Evolutionary conservation across 2,329 filamentous ascomycete species (phyloP), one percentile per base, ranked within the genome.

Genomic region (Colletotrichum nymphaeae): DNA sequence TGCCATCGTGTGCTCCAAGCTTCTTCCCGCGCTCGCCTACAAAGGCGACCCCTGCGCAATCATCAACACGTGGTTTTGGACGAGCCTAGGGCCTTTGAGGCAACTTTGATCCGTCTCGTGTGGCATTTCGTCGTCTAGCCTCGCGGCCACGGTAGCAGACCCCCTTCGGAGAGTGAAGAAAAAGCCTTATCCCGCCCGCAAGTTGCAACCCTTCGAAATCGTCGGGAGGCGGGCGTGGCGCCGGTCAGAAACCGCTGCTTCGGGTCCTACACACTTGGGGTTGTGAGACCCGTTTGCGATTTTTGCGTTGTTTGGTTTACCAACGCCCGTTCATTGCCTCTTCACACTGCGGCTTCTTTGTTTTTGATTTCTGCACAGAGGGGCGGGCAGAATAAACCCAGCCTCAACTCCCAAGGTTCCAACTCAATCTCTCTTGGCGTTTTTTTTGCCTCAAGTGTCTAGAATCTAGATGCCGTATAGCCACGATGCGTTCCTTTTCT

Each of bases 171-270:
- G 63, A 11, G 42, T 19, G 19, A 49, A 49, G n/a, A 19, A 42
- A 42, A 49, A n/a, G 7, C 42, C 19, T 19, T 22, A 11, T n/a
- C 42, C 42, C 42, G 42, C 42, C 42, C 42, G 42, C 19, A 42
- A 42, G 37, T 42, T 42, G 37, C 37, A 46, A 58, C 32, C 57
- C 57, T 56, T 55, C 57, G n/a, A 28, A 53, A 53, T 37, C 46
- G 58, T 63, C 30, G 58, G 30, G 35, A 46, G 49, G 69, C 69
- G 65, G 49, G 70, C 57, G 65, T 75, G 73, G 73, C 73, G 73
- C 59, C 55, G 49, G 30, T 67, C 65, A 66, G 69, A 75, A 67
- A 63, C 73, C 73, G 62, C 69, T 42, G 64, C 62, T 66, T 60
- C 63, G 73, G 73, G 73, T 70, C 63, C 42, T 52, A 65, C 65